Evolutionary conservation across 2,329 filamentous ascomycete species (phyloP), one percentile per base, ranked within the genome.

Genomic region (Talaromyces sp.): DNA sequence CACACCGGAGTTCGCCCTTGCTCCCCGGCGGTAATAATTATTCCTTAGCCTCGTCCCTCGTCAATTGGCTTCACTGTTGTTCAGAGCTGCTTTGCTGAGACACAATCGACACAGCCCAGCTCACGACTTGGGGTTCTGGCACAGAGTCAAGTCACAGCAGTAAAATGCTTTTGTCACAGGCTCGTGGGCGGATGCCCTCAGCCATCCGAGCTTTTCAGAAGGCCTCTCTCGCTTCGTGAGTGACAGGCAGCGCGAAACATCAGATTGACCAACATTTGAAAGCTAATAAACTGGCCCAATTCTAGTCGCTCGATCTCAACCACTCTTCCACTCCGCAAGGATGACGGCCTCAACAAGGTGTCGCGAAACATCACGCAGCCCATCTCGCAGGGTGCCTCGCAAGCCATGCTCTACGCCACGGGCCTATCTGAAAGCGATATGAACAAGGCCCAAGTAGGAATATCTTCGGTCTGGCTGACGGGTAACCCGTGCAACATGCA

Each of bases 401-500:
- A 99, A 81, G 95, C 96, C 65, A 99, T 99, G 96, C 84, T 99
- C 60, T 99, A 96, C 81, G 95, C 91, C 67, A 97, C 93, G 1
- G 96, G 96, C 58, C 81, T 99, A 70, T 86, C 80, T 49, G 90
- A 96, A 72, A 83, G 84, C 60, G 93, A 96, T 77, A 90, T 98
- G 88, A 88, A 89, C 81, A 99, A 98, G 82, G 89, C 95, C 27
- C 96, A 99, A 81, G 89, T 99, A 68, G 95, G 95, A 67, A 98
- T 99, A 74, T 96, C 93, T 49, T 97, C 93, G 6, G 93, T 98
- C 63, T 99, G 95, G 95, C 97, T 93, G 79, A 89, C 91, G 68
- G 95, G 95, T 61, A 99, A 99, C 80, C 95, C 95, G 27, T 99
- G 95, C 83, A 99, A 99, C 80, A 99, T 97, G 93, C 95, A 99